A percentile compares a stretch with the other conserved stretches of the same genome.
These are phyloP conservation scores for Halophytophthora polymorphica DNA, from an alignment of 352 stramenopile genomes.

Conservation along the genomic window DNA sequence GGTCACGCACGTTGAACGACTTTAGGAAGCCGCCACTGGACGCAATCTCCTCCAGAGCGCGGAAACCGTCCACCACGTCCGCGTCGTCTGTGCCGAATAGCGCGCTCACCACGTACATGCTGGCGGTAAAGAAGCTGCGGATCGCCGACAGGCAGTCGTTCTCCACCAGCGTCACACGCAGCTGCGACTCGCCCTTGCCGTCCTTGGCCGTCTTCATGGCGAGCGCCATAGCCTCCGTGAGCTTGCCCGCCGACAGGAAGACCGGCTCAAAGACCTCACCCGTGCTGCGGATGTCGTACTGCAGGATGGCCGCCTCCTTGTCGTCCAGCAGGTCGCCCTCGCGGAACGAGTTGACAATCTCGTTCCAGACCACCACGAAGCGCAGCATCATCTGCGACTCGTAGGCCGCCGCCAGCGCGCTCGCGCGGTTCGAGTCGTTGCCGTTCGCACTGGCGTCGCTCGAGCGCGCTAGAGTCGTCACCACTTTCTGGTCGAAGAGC, in stretches of 20 bases:
- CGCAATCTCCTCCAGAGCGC: constrained; percentile 69
- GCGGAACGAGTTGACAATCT: constrained; percentile 81
- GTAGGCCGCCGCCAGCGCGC: constrained; percentile 49
- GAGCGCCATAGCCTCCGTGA: constrained; percentile 71
- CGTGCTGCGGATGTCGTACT: constrained; percentile 84
- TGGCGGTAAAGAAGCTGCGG: constrained; percentile 81
- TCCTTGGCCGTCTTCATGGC: constrained; percentile 72
- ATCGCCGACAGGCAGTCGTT: constrained; percentile 80
- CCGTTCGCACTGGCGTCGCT: constrained; percentile 48
- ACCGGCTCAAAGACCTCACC: constrained; percentile 85
- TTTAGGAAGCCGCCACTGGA: constrained; percentile 68
- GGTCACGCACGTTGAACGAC: constrained; percentile 68
- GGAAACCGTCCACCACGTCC: constrained; percentile 77
- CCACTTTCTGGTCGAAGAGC: constrained; percentile 78
- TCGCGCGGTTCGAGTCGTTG: constrained; percentile 42
- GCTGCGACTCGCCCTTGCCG: constrained; percentile 75
- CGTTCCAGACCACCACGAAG: constrained; percentile 81
- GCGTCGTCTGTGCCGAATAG: constrained; percentile 78
- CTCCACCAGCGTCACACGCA: constrained; percentile 73
- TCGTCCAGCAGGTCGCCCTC: constrained; percentile 72
- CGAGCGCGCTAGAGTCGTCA: constrained; percentile 54
- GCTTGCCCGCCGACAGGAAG: constrained; percentile 81
- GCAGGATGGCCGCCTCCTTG: constrained; percentile 73
- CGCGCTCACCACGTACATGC: constrained; percentile 67
- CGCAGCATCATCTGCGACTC: constrained; percentile 82